Conservation (phyloP, 805 yeast species). For the Pichia sporocuriosa region DNA sequence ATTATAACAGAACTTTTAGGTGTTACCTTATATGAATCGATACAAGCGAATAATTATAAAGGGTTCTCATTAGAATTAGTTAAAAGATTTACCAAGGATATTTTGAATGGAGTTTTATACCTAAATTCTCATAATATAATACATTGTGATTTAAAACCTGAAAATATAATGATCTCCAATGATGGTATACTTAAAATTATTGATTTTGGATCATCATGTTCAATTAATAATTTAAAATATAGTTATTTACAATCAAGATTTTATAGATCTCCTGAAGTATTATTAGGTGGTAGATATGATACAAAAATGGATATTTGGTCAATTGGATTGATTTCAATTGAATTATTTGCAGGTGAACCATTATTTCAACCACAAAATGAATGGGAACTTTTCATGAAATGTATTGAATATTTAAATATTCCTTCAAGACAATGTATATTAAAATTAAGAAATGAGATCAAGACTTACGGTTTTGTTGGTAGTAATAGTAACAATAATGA, state of each 20-base stretch:
- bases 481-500: conserved; percentile 11
- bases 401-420: conserved; percentile 38
- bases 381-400: conserved; percentile 38
- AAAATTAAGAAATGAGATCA: conserved; percentile 33
- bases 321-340: conserved; percentile 86
- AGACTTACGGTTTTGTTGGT: conserved; percentile 30
- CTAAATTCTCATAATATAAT: conserved; percentile 53
- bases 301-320: conserved; percentile 81
- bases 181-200: conserved; percentile 49
- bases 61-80: conserved; percentile 42
- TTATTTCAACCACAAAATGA: conserved; percentile 46
- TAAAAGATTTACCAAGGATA: conserved; percentile 43
- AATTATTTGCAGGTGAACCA: conserved; percentile 55
- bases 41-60: conserved; percentile 42
- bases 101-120: conserved; percentile 52
- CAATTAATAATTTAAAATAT: conserved; percentile 35
- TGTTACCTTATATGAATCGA: conserved; percentile 54
- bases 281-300: conserved; percentile 56
- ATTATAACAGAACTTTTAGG: conserved; percentile 69
- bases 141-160: conserved; percentile 86
- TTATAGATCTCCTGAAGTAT: conserved; percentile 74
- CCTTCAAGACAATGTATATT: conserved; percentile 38
- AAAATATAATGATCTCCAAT: conserved; percentile 41
- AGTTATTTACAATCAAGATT: conserved; percentile 59
- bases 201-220: conserved; percentile 73